Evolutionary conservation across 768 basidiomycete genomes (phyloP), one percentile per base, ranked within the genome.

Genomic region (Hemileccinum rubropunctum): DNA sequence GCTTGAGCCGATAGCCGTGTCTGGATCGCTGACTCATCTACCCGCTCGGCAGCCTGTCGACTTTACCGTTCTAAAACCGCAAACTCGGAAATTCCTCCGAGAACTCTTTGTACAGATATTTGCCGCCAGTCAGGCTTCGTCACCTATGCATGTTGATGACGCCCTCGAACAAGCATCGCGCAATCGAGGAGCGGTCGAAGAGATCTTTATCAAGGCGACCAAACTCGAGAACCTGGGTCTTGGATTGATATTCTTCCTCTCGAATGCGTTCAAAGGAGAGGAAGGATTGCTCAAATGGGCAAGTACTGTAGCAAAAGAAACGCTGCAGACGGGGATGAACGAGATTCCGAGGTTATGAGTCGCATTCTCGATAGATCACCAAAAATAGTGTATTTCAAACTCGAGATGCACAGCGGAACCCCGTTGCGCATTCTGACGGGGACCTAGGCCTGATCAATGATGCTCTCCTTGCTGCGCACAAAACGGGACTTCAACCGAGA

Each of bases 201-300:
- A 88, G 48, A 77, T 92, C 0, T 88, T 95, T 65, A 74, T 86
- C 61, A 92, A 89, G 62, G 83, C 82, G 0, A 76, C 84, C 10
- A 76, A 80, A 39, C 71, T 85, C 20, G 76, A 83, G 51, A 71
- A 78, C 14, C 73, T 97, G 37, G 80, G 86, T 0, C 81, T 86
- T 63, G 94, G 95, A 0, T 63, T 94, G 48, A 69, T 84, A 15
- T 90, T 84, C 63, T 90, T 91, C 66, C 60, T 95, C 33, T 67
- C 71, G 58, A 76, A 52, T 58, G 71, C 61, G 45, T 73, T 62
- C 73, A 77, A 56, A 59, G 59, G 62, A 37, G 73, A 69, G 30
- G 60, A 69, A 46, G 76, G 72, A 14, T 71, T 88, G 23, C 62
- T 87, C 21, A 75, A 75, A 52, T 93, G 88, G 87, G 86, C 83